Evolutionary conservation across 768 basidiomycete genomes (phyloP), one percentile per base, ranked within the genome.

Genomic region (Lepiota brunneoincarnata): DNA sequence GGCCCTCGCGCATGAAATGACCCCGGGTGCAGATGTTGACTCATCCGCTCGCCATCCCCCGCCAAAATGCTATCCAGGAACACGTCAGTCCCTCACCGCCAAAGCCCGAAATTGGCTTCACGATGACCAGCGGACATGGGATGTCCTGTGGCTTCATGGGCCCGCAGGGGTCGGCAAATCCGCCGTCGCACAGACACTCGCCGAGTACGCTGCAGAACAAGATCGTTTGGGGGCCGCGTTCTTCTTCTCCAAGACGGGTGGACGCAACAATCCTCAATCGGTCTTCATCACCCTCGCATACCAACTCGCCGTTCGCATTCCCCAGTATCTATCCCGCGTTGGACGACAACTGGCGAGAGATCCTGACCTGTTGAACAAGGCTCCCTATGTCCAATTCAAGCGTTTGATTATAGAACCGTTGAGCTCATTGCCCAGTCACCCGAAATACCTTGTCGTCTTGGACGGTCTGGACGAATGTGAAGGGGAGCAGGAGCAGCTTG

Each of bases 231-330:
- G 57, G 6, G 56, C 51, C 1, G 34, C 45, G 2, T 54, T 31
- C n/a, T n/a, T n/a, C n/a, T n/a, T n/a, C n/a, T n/a, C n/a, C n/a
- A n/a, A n/a, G 28, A 12, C 35, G 3, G 23, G 28, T 4, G 9
- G 42, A 11, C 43, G 34, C 4, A 15, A 17, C 34, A 31, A 38
- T 15, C 26, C 9, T 31, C 4, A 23, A 18, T 7, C 26, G 12
- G 14, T 38, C 14, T 28, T 56, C 41, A 34, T 50, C 17, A 40
- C 48, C 17, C 15, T 55, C 28, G 46, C 38, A 12, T 40, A 47
- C 7, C 45, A 54, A n/a, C 45, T 54, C 11, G 35, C 53, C 3
- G 15, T 46, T 4, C 43, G 17, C 21, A n/a, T 24, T 17, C 15
- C 42, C 21, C 17, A 5, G 1, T 37, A 49, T 6, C 14, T n/a